Base-by-base conservation (phyloP, 495 filamentous ascomycete genomes). In the Physcia stellaris region DNA sequence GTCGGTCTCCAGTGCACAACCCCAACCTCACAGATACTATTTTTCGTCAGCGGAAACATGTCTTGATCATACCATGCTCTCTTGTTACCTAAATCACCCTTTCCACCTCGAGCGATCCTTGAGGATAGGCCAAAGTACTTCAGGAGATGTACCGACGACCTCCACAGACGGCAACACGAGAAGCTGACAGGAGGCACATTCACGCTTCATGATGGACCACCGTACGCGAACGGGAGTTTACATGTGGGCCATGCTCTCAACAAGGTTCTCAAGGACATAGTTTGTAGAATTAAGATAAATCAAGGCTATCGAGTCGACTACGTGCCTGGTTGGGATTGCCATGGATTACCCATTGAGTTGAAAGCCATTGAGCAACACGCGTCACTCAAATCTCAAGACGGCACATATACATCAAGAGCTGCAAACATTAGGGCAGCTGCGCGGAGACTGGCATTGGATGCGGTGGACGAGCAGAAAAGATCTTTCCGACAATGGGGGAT, bases 231-330 rank as follows among this genome's bases (percentile, higher is more conserved):
- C 54, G 90, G 92, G 22, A 68, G 64, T n/a, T 66, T 99, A 2
- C 90, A 99, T 55, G 73, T 93, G 44, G 90, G 90, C n/a, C 90
- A 99, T 68, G 92, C 90, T 20, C 63, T 99, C 37, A 99, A 99
- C 59, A 99, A 99, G 56, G 80, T 96, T 41, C 60, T 94, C 34
- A 99, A 99, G 66, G 90, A 99, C 55, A 81, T 95, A 35, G 78
- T 94, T 36, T 69, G 81, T 48, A 73, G 90, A 27, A 73, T 79
- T 46, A 74, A 94, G 57, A 60, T 96, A 33, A 73, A 79, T 30
- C 65, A 74, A 49, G 88, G 88, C 24, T 78, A 76, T 52, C 65
- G 73, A 29, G 73, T 96, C 23, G 68, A 77, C n/a, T 99, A 88
- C 55, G 66, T 88, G 4, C 90, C 90, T 3, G 92, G 90, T 22